Conservation (phyloP, 1,284 basidiomycete genomes). For the Phaffia rhodozyma region DNA sequence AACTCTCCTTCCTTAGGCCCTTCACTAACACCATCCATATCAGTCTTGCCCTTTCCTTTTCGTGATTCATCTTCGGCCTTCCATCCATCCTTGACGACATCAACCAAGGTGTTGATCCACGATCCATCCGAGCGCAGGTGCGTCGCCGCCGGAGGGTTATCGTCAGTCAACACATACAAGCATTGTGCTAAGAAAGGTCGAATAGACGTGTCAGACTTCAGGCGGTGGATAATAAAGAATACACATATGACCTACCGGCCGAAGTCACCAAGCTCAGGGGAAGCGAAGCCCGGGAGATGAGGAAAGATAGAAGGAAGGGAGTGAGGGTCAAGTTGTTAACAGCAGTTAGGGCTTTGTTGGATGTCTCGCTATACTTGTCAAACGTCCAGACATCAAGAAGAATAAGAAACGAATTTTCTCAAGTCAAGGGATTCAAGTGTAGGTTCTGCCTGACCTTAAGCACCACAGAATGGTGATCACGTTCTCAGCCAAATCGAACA, state of each 20-base stretch:
- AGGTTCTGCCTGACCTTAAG: conserved; percentile 55
- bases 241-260: conserved; percentile 47
- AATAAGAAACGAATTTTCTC: not conserved
- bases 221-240: not conserved
- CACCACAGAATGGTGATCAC: conserved; percentile 85
- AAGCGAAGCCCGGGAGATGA: conserved; percentile 53
- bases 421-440: not conserved
- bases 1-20: conserved; percentile 38
- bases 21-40: conserved; percentile 25
- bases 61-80: conserved; percentile 30
- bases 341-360: conserved; percentile 74
- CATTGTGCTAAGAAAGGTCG: conserved; percentile 55
- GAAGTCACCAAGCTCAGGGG: conserved; percentile 58
- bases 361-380: conserved; percentile 55
- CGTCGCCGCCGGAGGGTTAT: conserved; percentile 57
- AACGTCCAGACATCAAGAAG: no score
- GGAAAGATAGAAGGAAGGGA: conserved; percentile 72
- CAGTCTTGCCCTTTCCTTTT: conserved; percentile 38
- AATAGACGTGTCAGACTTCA: conserved; percentile 1
- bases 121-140: conserved; percentile 50
- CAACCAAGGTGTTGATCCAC: conserved; percentile 58
- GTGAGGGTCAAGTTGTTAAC: conserved; percentile 65
- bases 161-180: conserved; percentile 77
- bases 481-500: conserved; percentile 79
- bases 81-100: conserved; percentile 45